Conservation (phyloP, 805 yeast species). For the Kockiozyma suomiensis region DNA sequence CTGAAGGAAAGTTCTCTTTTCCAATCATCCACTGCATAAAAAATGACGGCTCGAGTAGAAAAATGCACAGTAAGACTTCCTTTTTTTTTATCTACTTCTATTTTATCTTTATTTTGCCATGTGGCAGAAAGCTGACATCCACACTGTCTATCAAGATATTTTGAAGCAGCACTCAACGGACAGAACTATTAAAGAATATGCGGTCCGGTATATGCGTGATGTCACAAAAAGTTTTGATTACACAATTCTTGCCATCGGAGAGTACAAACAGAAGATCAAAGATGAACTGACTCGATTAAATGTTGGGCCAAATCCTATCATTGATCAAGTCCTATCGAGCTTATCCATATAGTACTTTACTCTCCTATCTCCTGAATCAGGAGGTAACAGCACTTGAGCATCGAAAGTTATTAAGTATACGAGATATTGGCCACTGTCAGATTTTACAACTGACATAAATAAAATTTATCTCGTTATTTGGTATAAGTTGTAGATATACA, state of each 20-base stretch:
- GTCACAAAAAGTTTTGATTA: slow-evolving; percentile 49
- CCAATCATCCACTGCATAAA: slow-evolving; percentile 74
- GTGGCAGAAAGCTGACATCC: slow-evolving; percentile 2
- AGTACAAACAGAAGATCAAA: slow-evolving; percentile 18
- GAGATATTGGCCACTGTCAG: too few species aligned
- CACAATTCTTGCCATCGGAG: slow-evolving; percentile 32
- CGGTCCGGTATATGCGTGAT: slow-evolving; percentile 51
- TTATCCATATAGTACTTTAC: not conserved
- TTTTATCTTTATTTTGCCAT: not conserved
- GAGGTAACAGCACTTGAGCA: too few species aligned
- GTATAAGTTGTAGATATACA: too few species aligned
- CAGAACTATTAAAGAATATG: slow-evolving; percentile 52
- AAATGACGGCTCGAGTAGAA: slow-evolving; percentile 44
- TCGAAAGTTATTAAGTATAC: too few species aligned
- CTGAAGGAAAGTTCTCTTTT: slow-evolving; percentile 87
- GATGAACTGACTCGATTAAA: slow-evolving; percentile 18
- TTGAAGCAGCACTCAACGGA: slow-evolving; percentile 57
- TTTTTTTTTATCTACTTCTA: slow-evolving; percentile 1
- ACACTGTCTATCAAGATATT: slow-evolving; percentile 44
- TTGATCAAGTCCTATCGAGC: slow-evolving; percentile 18
- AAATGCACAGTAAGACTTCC: slow-evolving; percentile 43
- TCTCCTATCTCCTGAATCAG: too few species aligned
- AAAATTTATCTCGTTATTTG: too few species aligned
- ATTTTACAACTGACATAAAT: too few species aligned
- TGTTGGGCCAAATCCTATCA: slow-evolving; percentile 23